Base-by-base conservation (phyloP, 495 filamentous ascomycete species). In the Aspergillus carlsbadensis region DNA sequence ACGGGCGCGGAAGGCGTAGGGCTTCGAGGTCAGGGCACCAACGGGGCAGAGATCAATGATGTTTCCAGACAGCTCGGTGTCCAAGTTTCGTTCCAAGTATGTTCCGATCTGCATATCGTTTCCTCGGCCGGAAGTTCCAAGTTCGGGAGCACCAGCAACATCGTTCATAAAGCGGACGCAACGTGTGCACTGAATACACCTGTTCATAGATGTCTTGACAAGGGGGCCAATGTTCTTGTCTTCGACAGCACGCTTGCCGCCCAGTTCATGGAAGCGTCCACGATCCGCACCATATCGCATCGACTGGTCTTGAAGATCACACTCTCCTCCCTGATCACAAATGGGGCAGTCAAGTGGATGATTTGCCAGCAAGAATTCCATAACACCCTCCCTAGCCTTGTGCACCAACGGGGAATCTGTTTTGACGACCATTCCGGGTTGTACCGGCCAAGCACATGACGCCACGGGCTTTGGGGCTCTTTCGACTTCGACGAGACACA, bases 141-240 rank as follows among this genome's bases (percentile, higher is more conserved):
- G 78, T 71, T 98, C 94, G 15, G 94, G 90, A 44, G 94, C 94
- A 60, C 94, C 94, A 26, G 94, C 94, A 59, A 98, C 81, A 70
- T 98, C 94, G 72, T 97, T 98, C 67, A 94, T 90, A 73, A 98
- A 98, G 62, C 94, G 91, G 58, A 98, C 84, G 74, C 94, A 98
- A 66, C 94, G 85, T 62, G 94, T 98, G 78, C 94, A 98, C 76
- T 98, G 94, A 68, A 98, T 98, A 77, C 94, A 98, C 67, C 94
- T 81, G 78, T 98, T 98, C 94, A 98, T 98, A n/a, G 95, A 98
- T 14, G 94, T 98, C 81, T 98, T 98, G 70, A 98, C 87, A 54
- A 98, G 72, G n/a, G 94, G 94, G 6, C 94, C 94, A 61, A 98
- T 96, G 68, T 98, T 98, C 82, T 98, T 98, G 71, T 98, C 94